These are phyloP conservation scores for Alternaria longipes DNA, from an alignment of 2,329 filamentous ascomycete genomes.

Conservation along the genomic window DNA sequence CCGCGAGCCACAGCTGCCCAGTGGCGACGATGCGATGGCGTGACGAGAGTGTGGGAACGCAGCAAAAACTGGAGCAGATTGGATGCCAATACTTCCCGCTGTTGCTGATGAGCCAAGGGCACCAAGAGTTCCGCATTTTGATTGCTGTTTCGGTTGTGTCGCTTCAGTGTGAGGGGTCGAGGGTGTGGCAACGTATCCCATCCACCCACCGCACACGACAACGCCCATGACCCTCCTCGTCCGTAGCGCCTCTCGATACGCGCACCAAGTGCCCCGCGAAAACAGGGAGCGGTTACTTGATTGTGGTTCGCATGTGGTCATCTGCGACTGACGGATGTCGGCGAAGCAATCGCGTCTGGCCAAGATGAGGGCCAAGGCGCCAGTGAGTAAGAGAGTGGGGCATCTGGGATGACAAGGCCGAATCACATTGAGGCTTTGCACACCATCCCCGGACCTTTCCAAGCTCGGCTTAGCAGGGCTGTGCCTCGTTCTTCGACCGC, in stretches of 20 bases:
- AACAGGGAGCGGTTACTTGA: neutral
- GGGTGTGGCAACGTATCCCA: neutral
- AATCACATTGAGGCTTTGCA: slow-evolving; percentile 1
- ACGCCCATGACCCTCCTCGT: neutral
- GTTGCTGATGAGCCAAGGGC: slow-evolving; percentile 8
- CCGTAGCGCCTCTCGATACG: neutral
- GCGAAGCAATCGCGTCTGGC: slow-evolving; percentile 1
- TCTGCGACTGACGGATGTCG: slow-evolving; percentile 3
- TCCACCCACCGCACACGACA: neutral
- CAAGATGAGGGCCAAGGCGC: slow-evolving; percentile 11
- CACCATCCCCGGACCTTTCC: neutral
- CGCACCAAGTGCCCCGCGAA: neutral
- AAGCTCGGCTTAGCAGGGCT: neutral
- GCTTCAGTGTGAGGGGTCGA: neutral
- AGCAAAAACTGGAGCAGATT: slow-evolving; percentile 4
- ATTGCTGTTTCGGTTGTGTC: slow-evolving; percentile 12
- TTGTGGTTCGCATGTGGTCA: slow-evolving; percentile 6
- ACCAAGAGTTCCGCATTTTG: slow-evolving; percentile 10
- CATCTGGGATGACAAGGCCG: neutral
- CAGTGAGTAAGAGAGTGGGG: neutral
- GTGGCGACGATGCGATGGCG: neutral
- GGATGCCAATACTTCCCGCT: slow-evolving; percentile 12
- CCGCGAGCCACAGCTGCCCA: neutral
- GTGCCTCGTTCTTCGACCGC: slow-evolving; percentile 3
- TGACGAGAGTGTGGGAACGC: slow-evolving; percentile 1